Percentiles rank a stretch among this genome's conserved stretches.
Evolutionary conservation across 345 rosid species (phyloP).

Genomic region (Euclidium syriacum): DNA sequence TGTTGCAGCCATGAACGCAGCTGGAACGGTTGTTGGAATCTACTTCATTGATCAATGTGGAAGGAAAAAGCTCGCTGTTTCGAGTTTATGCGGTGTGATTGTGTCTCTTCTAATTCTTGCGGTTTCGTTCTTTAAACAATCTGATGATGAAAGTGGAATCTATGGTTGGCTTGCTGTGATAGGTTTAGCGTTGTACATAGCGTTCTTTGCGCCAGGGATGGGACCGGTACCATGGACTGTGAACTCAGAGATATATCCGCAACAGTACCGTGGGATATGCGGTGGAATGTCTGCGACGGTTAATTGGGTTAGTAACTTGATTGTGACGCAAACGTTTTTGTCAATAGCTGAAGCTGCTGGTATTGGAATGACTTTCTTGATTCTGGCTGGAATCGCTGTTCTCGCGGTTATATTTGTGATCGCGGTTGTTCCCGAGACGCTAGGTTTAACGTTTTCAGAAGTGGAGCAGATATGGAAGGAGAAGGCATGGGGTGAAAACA

Average conservation of each 20-base stretch:
- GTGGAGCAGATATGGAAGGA: slow-evolving; percentile 88
- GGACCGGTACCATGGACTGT: slow-evolving; percentile 99
- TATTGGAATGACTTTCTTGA: slow-evolving; percentile 66
- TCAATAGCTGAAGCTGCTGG: slow-evolving; percentile 63
- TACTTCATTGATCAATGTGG: slow-evolving; percentile 84
- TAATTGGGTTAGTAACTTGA: slow-evolving; percentile 82
- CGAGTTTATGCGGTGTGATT: slow-evolving; percentile 76
- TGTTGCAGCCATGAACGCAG: slow-evolving; percentile 83
- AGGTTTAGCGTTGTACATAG: slow-evolving; percentile 77
- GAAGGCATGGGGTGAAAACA: slow-evolving; percentile 75
- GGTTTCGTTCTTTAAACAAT: slow-evolving; percentile 51
- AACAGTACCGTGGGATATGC: slow-evolving; percentile 76
- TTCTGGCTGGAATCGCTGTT: slow-evolving; percentile 66
- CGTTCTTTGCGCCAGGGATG: slow-evolving; percentile 95
- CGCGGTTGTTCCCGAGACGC: slow-evolving; percentile 73
- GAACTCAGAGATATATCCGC: slow-evolving; percentile 90
- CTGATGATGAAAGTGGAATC: slow-evolving; percentile 37
- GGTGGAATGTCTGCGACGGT: slow-evolving; percentile 98
- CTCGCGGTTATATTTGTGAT: slow-evolving; percentile 58
- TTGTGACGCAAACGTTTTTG: slow-evolving; percentile 73
- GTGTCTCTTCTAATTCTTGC: slow-evolving; percentile 64
- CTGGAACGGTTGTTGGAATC: slow-evolving; percentile 77
- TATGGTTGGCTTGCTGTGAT: slow-evolving; percentile 74
- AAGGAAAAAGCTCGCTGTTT: slow-evolving; percentile 64
- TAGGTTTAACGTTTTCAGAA: slow-evolving; percentile 79